Percentiles rank a stretch among this genome's conserved stretches.
These are phyloP conservation scores for Firmiana major DNA, from an alignment of 345 rosid species.

Conservation along the genomic window DNA sequence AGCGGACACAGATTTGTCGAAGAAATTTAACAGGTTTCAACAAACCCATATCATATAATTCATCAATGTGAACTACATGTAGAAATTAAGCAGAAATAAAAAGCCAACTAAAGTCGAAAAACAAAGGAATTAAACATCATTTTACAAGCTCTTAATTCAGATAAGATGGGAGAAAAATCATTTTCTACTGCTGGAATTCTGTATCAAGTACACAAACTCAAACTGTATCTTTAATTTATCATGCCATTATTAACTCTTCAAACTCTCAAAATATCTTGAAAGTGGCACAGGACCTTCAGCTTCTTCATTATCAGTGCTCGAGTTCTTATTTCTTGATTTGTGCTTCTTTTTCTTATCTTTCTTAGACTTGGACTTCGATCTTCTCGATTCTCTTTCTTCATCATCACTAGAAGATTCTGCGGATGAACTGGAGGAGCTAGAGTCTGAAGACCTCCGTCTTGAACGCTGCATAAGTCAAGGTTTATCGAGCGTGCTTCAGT, in stretches of 20 bases:
- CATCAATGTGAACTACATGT: background rate
- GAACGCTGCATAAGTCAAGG: slow-evolving; percentile 56
- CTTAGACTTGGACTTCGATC: slow-evolving; percentile 77
- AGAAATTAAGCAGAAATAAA: background rate
- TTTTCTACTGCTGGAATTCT: slow-evolving; percentile 11
- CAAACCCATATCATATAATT: background rate
- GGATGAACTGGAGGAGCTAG: slow-evolving; percentile 59
- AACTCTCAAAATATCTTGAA: slow-evolving; percentile 78
- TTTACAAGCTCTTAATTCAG: slow-evolving; percentile 15
- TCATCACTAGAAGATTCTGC: slow-evolving; percentile 78
- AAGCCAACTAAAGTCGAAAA: background rate
- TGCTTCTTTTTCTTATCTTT: slow-evolving; percentile 76
- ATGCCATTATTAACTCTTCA: slow-evolving; percentile 45
- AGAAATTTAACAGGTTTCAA: background rate
- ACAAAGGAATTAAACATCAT: background rate
- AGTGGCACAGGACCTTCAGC: slow-evolving; percentile 82
- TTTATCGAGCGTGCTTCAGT: slow-evolving; percentile 7
- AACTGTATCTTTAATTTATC: slow-evolving; percentile 6
- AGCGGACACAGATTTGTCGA: background rate
- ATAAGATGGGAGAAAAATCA: background rate
- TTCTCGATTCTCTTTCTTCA: slow-evolving; percentile 63
- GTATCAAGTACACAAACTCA: slow-evolving; percentile 5
- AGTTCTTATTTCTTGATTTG: slow-evolving; percentile 54
- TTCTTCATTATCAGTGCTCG: slow-evolving; percentile 42
- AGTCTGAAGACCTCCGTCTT: slow-evolving; percentile 50